phyloP scores from a whole-genome alignment of 1,284 basidiomycete genomes.

The Irpex lacteus region DNA sequence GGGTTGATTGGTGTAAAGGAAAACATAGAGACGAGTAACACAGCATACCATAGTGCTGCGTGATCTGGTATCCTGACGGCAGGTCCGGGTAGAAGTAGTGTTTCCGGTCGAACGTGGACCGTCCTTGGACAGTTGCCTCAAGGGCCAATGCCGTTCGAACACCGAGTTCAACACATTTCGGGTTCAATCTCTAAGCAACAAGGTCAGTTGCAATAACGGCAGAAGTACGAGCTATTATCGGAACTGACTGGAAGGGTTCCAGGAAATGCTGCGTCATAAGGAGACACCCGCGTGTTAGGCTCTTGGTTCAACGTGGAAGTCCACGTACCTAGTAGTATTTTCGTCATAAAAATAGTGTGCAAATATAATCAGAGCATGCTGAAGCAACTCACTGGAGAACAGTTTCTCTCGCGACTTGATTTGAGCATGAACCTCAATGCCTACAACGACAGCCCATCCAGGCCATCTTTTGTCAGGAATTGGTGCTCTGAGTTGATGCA shows the following conservation, averaged over 20 bases:
- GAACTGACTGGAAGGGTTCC: slow-evolving; percentile 84
- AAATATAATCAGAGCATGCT: neutral
- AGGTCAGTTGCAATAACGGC: neutral
- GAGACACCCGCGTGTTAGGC: slow-evolving; percentile 78
- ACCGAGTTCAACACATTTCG: slow-evolving; percentile 79
- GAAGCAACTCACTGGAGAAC: slow-evolving; percentile 71
- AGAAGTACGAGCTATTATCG: neutral
- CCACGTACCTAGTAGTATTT: slow-evolving; percentile 21
- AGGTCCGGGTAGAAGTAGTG: slow-evolving; percentile 99
- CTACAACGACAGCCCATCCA: slow-evolving; percentile 86
- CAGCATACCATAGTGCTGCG: slow-evolving; percentile 87
- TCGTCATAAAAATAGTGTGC: neutral
- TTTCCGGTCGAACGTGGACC: slow-evolving; percentile 93
- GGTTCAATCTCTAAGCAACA: slow-evolving; percentile 65
- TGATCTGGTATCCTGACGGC: slow-evolving; percentile 95
- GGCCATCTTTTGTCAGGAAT: slow-evolving; percentile 42
- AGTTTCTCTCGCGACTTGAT: slow-evolving; percentile 86
- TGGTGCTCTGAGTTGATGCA: slow-evolving; percentile 18
- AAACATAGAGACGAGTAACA: slow-evolving; percentile 20
- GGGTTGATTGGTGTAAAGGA: neutral
- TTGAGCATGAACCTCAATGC: slow-evolving; percentile 96
- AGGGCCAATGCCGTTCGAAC: slow-evolving; percentile 84
- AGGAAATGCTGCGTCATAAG: slow-evolving; percentile 90
- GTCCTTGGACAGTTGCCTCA: slow-evolving; percentile 63
- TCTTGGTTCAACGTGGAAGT: slow-evolving; percentile 50